Percentiles rank a stretch among this genome's conserved stretches.
Evolutionary conservation across 495 filamentous ascomycete genomes (phyloP).

Genomic region (Lepraria neglecta): DNA sequence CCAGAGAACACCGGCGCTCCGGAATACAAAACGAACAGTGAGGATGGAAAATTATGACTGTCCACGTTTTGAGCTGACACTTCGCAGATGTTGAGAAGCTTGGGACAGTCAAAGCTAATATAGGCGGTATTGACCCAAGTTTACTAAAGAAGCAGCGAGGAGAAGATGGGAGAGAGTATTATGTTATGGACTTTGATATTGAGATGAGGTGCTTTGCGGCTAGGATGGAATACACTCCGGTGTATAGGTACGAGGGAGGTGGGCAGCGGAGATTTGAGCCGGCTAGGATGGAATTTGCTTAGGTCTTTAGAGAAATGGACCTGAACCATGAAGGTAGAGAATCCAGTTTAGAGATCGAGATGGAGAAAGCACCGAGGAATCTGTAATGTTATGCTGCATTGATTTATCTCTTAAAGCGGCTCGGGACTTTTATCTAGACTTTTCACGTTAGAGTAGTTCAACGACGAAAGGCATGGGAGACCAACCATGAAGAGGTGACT

Average conservation of each 20-base stretch:
- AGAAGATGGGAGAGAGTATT: neutral
- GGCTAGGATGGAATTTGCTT: neutral
- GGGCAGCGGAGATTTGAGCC: neutral
- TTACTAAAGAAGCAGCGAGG: slow-evolving; percentile 3
- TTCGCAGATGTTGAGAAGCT: neutral
- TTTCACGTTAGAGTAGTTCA: too few relatives aligned
- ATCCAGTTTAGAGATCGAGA: too few relatives aligned
- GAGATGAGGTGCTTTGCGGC: slow-evolving; percentile 7
- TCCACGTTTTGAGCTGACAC: neutral
- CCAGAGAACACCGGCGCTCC: slow-evolving; percentile 1
- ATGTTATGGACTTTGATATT: slow-evolving; percentile 5
- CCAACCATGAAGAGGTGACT: too few relatives aligned
- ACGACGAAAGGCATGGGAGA: too few relatives aligned
- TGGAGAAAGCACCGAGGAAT: too few relatives aligned
- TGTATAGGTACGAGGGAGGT: neutral
- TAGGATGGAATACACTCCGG: neutral
- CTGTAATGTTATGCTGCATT: too few relatives aligned
- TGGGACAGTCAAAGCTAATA: slow-evolving; percentile 5
- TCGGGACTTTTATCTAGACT: too few relatives aligned
- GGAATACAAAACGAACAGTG: neutral
- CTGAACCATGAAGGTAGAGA: neutral
- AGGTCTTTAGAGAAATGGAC: neutral
- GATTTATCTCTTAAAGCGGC: too few relatives aligned
- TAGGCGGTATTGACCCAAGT: neutral
- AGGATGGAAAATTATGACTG: neutral